Evolutionary conservation across 2,329 filamentous ascomycete species (phyloP), one percentile per base, ranked within the genome.

Genomic region (Colletotrichum echinochloae): DNA sequence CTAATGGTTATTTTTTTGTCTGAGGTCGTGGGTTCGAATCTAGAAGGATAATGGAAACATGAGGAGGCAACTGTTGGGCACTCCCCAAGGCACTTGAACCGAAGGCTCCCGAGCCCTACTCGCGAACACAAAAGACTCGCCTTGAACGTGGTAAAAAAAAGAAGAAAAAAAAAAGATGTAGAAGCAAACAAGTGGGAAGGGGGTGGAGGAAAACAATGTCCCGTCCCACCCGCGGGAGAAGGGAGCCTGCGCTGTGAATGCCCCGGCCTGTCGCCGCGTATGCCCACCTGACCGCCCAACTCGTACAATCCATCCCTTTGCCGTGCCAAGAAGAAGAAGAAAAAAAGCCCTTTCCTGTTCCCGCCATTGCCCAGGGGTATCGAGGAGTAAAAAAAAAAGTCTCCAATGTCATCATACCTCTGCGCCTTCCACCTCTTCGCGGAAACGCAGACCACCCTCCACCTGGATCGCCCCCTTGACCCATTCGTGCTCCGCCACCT

Each of bases 401-500:
- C 54, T 60, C 46, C 52, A 44, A 30, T 54, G 37, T 77, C 57
- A 76, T 71, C 67, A 78, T 37, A 89, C 84, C 76, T 87, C 87
- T 74, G 87, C 84, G 4, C 85, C 87, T 59, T 87, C 87, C 41
- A 86, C 82, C 74, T 90, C 88, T 74, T 90, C 88, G 52, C 87
- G 81, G 73, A 90, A 90, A 65, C 81, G 84, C 46, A 91, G 79
- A 1, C 88, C 89, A 7, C 85, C 88, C 4, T 92, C 87, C 3
- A 97, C 88, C 72, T 86, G 78, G 56, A 98, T 91, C 2, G 91
- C 95, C 44, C 87, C 87, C 61, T 84, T 86, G 3, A 98, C 93
- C 94, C 95, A 99, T 20, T 89, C 87, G 68, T 88, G 86, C 65
- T 88, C 86, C 48, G 89, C 89, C 48, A 98, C 91, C 74, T 93